Evolutionary conservation across 495 filamentous ascomycete species (phyloP).

Genomic region (Talaromyces nanjingensis): DNA sequence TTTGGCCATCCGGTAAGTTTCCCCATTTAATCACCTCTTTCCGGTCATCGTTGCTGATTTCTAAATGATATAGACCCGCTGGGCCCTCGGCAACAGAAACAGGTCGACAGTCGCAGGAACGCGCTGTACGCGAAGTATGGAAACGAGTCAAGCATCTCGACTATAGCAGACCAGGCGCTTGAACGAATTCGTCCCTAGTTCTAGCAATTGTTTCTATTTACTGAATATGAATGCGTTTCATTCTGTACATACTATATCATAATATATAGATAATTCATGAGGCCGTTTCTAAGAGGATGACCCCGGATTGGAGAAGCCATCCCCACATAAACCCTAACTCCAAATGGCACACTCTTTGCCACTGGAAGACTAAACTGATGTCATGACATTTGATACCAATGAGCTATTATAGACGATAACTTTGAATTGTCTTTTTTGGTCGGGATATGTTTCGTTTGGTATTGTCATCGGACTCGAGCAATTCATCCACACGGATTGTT

Average conservation of each 20-base stretch:
- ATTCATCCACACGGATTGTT: not conserved
- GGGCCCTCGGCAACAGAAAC: slow-evolving; percentile 52
- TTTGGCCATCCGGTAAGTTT: slow-evolving; percentile 51
- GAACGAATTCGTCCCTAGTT: slow-evolving; percentile 2
- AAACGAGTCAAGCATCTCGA: slow-evolving; percentile 51
- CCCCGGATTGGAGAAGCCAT: not conserved
- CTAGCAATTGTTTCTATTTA: not conserved
- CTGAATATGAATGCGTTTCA: slow-evolving; percentile 8
- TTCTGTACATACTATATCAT: not conserved
- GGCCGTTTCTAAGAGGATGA: not conserved
- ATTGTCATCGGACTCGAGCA: not conserved
- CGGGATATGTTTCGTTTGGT: not conserved
- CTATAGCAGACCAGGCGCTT: slow-evolving; percentile 52
- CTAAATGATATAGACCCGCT: slow-evolving; percentile 42
- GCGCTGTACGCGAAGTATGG: slow-evolving; percentile 64
- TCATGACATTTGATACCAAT: not conserved
- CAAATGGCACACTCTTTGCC: not conserved
- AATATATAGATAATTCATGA: slow-evolving; percentile 3
- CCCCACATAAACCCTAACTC: not conserved
- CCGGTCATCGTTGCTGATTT: not conserved
- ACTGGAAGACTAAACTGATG: not conserved
- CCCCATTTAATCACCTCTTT: not conserved
- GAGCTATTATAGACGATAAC: not conserved
- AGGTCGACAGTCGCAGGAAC: slow-evolving; percentile 55
- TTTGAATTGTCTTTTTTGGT: not conserved